Percentiles rank a stretch among this genome's conserved stretches.
phyloP scores from a whole-genome alignment of 441 rosid species.

The Gossypium davidsonii region DNA sequence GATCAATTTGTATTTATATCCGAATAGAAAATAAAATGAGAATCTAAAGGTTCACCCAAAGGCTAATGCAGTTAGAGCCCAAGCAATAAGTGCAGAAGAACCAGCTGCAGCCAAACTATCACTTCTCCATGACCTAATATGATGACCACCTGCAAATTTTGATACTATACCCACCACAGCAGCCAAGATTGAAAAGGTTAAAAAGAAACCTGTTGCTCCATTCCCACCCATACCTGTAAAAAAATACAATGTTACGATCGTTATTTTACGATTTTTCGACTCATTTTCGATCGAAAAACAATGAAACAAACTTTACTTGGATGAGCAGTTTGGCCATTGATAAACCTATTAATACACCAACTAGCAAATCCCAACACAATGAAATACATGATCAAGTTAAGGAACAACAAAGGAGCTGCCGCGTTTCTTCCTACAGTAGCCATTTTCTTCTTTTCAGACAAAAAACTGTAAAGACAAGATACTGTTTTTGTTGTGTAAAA shows the following conservation, averaged over 20 bases:
- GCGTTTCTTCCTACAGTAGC: constrained; percentile 73
- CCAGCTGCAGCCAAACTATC: constrained; percentile 75
- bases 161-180: constrained; percentile 59
- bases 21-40: background rate
- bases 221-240: constrained; percentile 75
- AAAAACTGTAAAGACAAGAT: background rate
- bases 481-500: background rate
- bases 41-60: constrained; percentile 45
- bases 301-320: constrained; percentile 41
- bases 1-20: too few species aligned
- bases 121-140: constrained; percentile 63
- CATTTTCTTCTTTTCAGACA: constrained; percentile 22
- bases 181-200: constrained; percentile 52
- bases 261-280: background rate
- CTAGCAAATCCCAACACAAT: constrained; percentile 74
- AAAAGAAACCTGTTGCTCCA: constrained; percentile 71
- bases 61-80: constrained; percentile 72
- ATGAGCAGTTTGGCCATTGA: constrained; percentile 66
- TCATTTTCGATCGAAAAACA: background rate
- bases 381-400: constrained; percentile 63
- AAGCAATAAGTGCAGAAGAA: constrained; percentile 51
- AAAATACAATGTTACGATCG: background rate
- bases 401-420: constrained; percentile 80
- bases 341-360: constrained; percentile 64
- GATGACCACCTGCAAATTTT: constrained; percentile 61